Evolutionary conservation across 1,284 basidiomycete species (phyloP).

Genomic region (Apiotrichum siamense): DNA sequence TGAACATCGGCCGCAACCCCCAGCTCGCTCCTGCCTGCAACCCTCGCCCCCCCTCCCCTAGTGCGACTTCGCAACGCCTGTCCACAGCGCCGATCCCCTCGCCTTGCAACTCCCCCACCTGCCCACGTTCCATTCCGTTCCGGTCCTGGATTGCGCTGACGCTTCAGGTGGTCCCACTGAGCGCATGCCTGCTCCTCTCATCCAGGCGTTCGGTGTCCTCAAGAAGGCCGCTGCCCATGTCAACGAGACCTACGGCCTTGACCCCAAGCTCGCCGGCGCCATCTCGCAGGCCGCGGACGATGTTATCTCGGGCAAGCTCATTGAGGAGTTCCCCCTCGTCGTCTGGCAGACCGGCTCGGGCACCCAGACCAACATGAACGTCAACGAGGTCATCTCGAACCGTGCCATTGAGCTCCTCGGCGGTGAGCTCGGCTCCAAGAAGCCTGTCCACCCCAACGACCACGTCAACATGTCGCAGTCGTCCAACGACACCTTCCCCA

Average conservation of each 20-base stretch:
- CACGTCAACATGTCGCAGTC: slow-evolving; percentile 99
- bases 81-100: too few species aligned
- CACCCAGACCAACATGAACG: slow-evolving; percentile 99
- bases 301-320: slow-evolving; percentile 93
- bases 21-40: too few species aligned
- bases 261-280: slow-evolving; percentile 78
- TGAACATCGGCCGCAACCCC: too few species aligned
- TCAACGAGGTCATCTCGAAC: slow-evolving; percentile 98
- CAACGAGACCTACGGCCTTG: slow-evolving; percentile 81
- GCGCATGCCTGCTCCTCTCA: slow-evolving; percentile 85
- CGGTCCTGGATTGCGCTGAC: neutral
- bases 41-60: too few species aligned
- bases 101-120: too few species aligned
- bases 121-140: neutral
- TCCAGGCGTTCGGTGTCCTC: slow-evolving; percentile 95
- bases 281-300: slow-evolving; percentile 95
- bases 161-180: slow-evolving; percentile 67
- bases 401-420: slow-evolving; percentile 96
- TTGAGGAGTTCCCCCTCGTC: slow-evolving; percentile 94
- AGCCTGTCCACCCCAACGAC: slow-evolving; percentile 97
- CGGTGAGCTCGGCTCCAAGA: slow-evolving; percentile 91
- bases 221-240: slow-evolving; percentile 96
- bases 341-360: slow-evolving; percentile 99
- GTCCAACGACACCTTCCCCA: slow-evolving; percentile 99
- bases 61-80: too few species aligned